Evolutionary conservation across 345 rosid genomes (phyloP).

Genomic region (Hibiscus mutabilis): DNA sequence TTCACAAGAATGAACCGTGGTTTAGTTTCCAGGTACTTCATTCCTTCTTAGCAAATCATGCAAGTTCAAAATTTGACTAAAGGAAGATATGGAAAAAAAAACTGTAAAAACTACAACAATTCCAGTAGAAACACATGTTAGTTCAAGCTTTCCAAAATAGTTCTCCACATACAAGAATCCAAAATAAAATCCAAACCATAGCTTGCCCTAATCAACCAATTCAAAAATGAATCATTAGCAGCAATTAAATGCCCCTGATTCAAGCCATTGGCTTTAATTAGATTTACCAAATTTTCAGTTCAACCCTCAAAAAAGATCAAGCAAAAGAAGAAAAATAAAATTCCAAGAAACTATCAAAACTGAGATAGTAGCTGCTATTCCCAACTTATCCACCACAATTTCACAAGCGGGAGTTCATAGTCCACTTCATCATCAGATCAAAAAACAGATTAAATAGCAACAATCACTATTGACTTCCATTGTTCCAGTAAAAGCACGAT

Average conservation of each 20-base stretch:
- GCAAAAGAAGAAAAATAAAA: too few relatives aligned
- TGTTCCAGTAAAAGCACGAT: neutral
- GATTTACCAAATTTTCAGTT: too few relatives aligned
- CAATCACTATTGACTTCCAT: neutral
- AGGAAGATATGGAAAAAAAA: neutral
- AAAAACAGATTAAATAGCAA: neutral
- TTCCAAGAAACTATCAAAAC: neutral
- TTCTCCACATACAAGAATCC: neutral
- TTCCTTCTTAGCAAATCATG: neutral
- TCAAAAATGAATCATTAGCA: neutral
- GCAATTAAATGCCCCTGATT: neutral
- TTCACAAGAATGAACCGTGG: conserved; percentile 4
- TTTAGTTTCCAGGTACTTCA: neutral
- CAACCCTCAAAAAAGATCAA: too few relatives aligned
- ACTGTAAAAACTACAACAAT: neutral
- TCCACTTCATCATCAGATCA: neutral
- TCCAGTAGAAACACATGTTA: neutral
- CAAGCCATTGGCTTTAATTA: too few relatives aligned
- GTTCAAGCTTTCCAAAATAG: neutral
- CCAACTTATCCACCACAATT: conserved; percentile 1
- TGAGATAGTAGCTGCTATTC: neutral
- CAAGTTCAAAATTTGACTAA: neutral
- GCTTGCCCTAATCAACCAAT: neutral
- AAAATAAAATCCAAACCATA: neutral
- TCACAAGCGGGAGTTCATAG: neutral